Evolutionary conservation across 2,329 filamentous ascomycete species (phyloP), one percentile per base, ranked within the genome.

Genomic region (Claviceps digitariae): DNA sequence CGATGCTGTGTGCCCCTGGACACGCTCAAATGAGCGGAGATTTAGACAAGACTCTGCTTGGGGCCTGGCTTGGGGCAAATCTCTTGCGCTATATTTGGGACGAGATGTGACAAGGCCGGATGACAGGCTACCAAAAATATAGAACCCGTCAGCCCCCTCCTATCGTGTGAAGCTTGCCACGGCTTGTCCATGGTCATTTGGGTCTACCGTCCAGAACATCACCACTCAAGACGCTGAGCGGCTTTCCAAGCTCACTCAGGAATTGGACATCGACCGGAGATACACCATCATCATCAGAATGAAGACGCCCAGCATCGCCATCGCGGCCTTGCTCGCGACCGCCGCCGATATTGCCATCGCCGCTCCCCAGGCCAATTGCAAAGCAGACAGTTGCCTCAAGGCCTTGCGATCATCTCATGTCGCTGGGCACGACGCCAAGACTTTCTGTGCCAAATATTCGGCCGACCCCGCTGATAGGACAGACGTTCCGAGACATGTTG

Each of bases 301-400:
- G 48, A 54, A 25, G 36, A 38, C 48, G 17, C 25, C 31, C 27
- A 49, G 45, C 31, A 23, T 45, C n/a, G 29, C 46, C 21, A 13
- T 40, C 23, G 34, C 52, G 25, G 48, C 41, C n/a, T 23, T 50
- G 41, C 52, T 54, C 40, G 48, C 48, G 25, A 27, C 48, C 48
- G 31, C 46, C 20, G 36, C 47, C 29, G 38, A 52, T 27, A 27
- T 34, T 25, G 51, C 54, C 41, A 36, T 38, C 20, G 44, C 51
- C 6, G 56, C 55, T 20, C 29, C 48, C 40, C 25, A n/a, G n/a
- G 55, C 60, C 57, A 10, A 7, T 9, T 34, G 31, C 31, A 34
- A 59, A 53, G 65, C 66, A 48, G 67, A 70, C 59, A 66, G 69
- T 57, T 70, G 68, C 59, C 63, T 69, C 55, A 59, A 64, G 40